Evolutionary conservation across 495 filamentous ascomycete species (phyloP).

Genomic region (Aspergillus steynii): DNA sequence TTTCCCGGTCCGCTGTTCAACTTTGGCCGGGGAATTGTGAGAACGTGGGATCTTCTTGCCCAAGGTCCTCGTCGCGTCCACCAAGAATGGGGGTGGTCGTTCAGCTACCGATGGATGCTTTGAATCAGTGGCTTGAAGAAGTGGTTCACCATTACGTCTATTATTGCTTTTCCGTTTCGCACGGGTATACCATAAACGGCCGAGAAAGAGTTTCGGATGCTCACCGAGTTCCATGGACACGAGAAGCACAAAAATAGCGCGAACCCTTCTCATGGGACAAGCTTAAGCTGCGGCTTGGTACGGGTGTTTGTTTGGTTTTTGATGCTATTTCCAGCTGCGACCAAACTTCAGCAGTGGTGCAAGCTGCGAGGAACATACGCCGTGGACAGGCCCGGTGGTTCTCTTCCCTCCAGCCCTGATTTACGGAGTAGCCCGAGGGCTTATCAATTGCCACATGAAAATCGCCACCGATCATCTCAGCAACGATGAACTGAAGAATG

Average conservation of each 20-base stretch:
- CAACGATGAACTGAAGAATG: not conserved
- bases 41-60: not conserved
- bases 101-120: not conserved
- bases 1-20: not conserved
- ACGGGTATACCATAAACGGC: not conserved
- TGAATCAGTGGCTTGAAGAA: not conserved
- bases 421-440: not conserved
- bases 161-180: not conserved
- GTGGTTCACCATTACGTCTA: not conserved
- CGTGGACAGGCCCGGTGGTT: not conserved
- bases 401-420: not conserved
- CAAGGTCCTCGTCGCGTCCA: not conserved
- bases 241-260: conserved; percentile 2
- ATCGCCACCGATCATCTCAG: too few relatives aligned
- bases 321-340: not conserved
- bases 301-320: not conserved
- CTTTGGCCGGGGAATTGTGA: too few relatives aligned
- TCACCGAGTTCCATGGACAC: conserved; percentile 2
- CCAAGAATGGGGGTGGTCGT: not conserved
- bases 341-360: not conserved
- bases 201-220: conserved; percentile 1
- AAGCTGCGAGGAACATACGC: not conserved
- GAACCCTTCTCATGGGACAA: conserved; percentile 9
- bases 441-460: not conserved
- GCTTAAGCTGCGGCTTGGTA: conserved; percentile 1